phyloP scores from a whole-genome alignment of 139 green algal genomes.

The Axilococcus clingmanii region DNA sequence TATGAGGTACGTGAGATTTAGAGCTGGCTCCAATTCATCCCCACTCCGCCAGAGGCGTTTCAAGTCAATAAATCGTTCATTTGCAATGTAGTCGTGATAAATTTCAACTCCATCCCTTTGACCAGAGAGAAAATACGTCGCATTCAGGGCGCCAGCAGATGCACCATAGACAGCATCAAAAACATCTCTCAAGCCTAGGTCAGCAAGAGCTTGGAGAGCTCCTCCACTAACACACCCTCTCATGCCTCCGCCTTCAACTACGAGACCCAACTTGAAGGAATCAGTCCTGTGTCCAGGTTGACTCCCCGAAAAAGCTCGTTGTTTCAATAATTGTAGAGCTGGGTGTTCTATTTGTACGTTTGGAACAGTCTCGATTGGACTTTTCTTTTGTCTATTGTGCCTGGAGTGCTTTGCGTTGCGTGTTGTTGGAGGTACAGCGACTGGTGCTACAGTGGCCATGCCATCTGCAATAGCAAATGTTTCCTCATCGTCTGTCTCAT shows the following conservation, averaged over 20 bases:
- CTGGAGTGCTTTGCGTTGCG: too few species aligned
- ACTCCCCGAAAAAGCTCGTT: constrained; percentile 27
- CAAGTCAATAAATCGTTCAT: constrained; percentile 58
- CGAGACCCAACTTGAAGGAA: constrained; percentile 62
- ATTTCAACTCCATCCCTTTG: constrained; percentile 56
- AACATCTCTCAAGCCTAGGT: constrained; percentile 44
- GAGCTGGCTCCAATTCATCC: constrained; percentile 5
- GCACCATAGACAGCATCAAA: constrained; percentile 85
- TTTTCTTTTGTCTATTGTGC: neutral
- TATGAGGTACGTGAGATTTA: constrained; percentile 75
- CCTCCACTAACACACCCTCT: constrained; percentile 53
- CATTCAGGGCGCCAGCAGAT: constrained; percentile 75
- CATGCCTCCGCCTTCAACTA: constrained; percentile 90
- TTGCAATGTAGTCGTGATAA: constrained; percentile 71
- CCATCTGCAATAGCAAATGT: too few species aligned
- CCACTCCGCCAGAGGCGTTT: constrained; percentile 16
- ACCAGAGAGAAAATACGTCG: constrained; percentile 70
- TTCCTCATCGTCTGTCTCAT: too few species aligned
- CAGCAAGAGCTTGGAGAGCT: constrained; percentile 55
- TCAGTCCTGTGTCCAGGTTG: constrained; percentile 41
- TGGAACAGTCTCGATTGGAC: neutral
- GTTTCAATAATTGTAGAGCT: constrained; percentile 42
- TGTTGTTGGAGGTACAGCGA: too few species aligned
- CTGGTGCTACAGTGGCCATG: too few species aligned
- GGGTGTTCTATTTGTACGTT: constrained; percentile 36